These are phyloP conservation scores for Alnus glutinosa DNA, from an alignment of 306 rosid genomes.

Conservation along the genomic window DNA sequence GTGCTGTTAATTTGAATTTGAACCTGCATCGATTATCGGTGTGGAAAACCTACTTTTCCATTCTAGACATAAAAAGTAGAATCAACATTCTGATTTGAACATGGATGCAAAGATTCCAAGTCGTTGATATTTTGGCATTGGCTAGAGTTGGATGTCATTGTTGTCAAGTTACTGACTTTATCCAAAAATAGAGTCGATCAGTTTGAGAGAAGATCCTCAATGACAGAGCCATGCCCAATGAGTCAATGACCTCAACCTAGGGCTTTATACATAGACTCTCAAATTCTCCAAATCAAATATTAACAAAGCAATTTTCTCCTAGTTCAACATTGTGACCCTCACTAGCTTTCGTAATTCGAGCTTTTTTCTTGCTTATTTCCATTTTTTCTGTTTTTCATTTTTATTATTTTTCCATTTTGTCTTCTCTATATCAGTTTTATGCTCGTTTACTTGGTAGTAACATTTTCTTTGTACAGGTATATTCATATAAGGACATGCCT, in stretches of 20 bases:
- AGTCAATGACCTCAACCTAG: neutral
- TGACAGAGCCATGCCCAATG: neutral
- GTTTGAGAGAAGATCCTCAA: neutral
- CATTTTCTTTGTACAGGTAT: constrained; percentile 53
- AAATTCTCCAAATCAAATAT: neutral
- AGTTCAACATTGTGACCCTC: neutral
- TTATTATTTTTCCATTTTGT: neutral
- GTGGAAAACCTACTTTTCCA: constrained; percentile 14
- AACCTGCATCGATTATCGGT: neutral
- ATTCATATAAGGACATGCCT: constrained; percentile 72
- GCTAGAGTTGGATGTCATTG: constrained; percentile 1
- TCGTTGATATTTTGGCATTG: neutral
- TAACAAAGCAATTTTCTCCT: neutral
- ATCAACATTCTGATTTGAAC: constrained; percentile 1
- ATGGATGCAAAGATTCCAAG: neutral
- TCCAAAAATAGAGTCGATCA: neutral
- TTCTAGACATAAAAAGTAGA: neutral
- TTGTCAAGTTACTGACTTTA: constrained; percentile 2
- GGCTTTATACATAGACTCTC: neutral
- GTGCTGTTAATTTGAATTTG: constrained; percentile 2
- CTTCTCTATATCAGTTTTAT: constrained; percentile 10
- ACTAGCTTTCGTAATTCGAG: neutral
- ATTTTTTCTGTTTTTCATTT: neutral
- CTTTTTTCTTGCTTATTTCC: neutral
- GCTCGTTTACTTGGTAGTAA: neutral